Evolutionary conservation across 1,139 yeast species (phyloP), one percentile per base, ranked within the genome.

Genomic region (Nakaseomyces delphensis): DNA sequence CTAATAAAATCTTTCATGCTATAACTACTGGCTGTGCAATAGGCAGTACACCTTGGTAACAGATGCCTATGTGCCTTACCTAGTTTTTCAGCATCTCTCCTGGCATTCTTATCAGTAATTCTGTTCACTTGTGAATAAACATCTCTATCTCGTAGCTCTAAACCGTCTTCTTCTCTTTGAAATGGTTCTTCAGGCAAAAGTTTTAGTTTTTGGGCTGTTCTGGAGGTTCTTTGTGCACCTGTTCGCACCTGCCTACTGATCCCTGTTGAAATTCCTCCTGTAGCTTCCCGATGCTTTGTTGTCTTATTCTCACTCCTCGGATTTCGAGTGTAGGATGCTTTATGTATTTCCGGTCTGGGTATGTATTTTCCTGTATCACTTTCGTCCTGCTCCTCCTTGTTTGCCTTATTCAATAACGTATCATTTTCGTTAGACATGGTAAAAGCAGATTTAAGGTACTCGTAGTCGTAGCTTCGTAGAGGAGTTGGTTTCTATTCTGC

Each of bases 21-120:
- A 59, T 87, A 91, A 19, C 94, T 79, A 29, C 96, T 91, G 36
- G 96, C 87, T 0, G 97, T 89, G 65, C 97, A 89, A 60, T 87
- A 91, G 0, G 96, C 95, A 0, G 96, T 89, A 2, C 89, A 96
- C 52, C 98, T 69, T 1, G 98, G 94, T 42, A 83, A 67, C 42
- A 82, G 63, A 39, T 80, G 83, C 47, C 98, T 71, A 59, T 91
- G 96, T 51, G 84, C 83, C 57, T 87, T 89, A 5, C 96, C 95
- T 46, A 91, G 68, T 35, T 89, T 76, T 59, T 87, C 96, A 0
- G 98, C 98, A 69, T 91, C 97, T 51, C 81, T 82, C 50, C 97
- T 69, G 0, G 98, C 97, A 1, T 93, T 82, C n/a, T 83, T 74
- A 50, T 91, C 96, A 35, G 83, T 86, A 50, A 89, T 89, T 46